Conservation (phyloP, 768 basidiomycete genomes). For the Mycena floridula region DNA sequence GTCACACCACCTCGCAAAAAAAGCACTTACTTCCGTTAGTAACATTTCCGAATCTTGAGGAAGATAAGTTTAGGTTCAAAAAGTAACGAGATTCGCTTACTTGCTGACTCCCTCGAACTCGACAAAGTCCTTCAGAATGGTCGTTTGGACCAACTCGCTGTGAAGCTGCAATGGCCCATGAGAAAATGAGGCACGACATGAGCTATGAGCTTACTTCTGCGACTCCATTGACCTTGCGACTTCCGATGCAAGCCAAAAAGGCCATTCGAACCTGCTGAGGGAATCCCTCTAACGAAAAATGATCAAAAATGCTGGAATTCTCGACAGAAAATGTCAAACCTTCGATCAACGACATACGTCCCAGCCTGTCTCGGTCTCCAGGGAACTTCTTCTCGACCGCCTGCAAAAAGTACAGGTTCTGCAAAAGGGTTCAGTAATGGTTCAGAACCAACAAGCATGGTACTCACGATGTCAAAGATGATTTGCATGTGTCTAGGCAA, state of each 20-base stretch:
- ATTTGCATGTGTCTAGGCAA: constrained; percentile 90
- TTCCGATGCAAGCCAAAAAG: constrained; percentile 82
- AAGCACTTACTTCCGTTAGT: constrained; percentile 81
- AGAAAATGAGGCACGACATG: neutral
- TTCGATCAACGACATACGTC: constrained; percentile 90
- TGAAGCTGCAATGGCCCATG: constrained; percentile 49
- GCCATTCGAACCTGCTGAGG: constrained; percentile 91
- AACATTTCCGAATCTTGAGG: constrained; percentile 69
- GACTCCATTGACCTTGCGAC: constrained; percentile 90
- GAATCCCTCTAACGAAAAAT: constrained; percentile 59
- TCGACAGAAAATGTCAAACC: constrained; percentile 30
- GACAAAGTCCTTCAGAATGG: constrained; percentile 87
- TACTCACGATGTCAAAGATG: constrained; percentile 80
- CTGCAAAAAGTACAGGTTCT: constrained; percentile 61
- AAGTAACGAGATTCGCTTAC: constrained; percentile 25
- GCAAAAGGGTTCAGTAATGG: neutral
- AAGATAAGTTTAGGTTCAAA: constrained; percentile 9
- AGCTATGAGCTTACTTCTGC: constrained; percentile 55
- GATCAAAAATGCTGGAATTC: neutral
- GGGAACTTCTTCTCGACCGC: constrained; percentile 91
- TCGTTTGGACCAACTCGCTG: constrained; percentile 79
- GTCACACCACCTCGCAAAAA: no score
- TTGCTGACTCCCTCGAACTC: constrained; percentile 88
- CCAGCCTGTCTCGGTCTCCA: constrained; percentile 71
- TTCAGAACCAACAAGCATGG: neutral